Base-by-base conservation (phyloP, 257 asterid species). In the Paraleonurus japonicus region DNA sequence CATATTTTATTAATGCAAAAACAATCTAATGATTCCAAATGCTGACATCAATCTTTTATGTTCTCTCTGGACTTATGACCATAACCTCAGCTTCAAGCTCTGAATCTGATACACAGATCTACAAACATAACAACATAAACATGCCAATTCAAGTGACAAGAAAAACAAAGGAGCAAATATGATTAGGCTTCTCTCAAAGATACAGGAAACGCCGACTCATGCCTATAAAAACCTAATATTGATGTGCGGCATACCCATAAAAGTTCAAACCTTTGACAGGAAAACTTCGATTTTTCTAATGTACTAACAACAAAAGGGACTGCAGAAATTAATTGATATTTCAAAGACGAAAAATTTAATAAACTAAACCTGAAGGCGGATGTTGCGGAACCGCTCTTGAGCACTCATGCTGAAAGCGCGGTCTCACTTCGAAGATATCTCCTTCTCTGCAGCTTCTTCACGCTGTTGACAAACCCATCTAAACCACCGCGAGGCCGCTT, bases 371-470 rank as follows among this genome's bases (percentile, higher is more conserved):
- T 89, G 96, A 76, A 94, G 84, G 17, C 83, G 85, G 61, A 94
- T 94, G 82, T 94, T 91, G 28, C 98, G 91, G 75, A 94, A 94
- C 12, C 97, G 86, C 72, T 93, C 98, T 50, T 90, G 97, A 41
- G 97, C 96, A 68, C 95, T 91, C 96, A 88, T 94, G 70, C 92
- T 84, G 81, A 94, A 94, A 63, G 96, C 81, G 47, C 96, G 90
- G 73, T 87, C 89, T 1, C 96, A 87, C 89, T 81, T 88, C 17
- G 98, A 91, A 0, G 91, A 89, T 82, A 94, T 89, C 90, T 94
- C 82, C 97, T 84, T 65, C 95, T 78, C 76, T 91, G 97, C 47
- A 94, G 96, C n/a, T n/a, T n/a, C n/a, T n/a, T n/a, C n/a, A n/a
- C n/a, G n/a, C n/a, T n/a, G n/a, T n/a, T n/a, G n/a, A n/a, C n/a